Evolutionary conservation across 2,329 filamentous ascomycete species (phyloP).

Genomic region (Aspergillus pseudotamarii): DNA sequence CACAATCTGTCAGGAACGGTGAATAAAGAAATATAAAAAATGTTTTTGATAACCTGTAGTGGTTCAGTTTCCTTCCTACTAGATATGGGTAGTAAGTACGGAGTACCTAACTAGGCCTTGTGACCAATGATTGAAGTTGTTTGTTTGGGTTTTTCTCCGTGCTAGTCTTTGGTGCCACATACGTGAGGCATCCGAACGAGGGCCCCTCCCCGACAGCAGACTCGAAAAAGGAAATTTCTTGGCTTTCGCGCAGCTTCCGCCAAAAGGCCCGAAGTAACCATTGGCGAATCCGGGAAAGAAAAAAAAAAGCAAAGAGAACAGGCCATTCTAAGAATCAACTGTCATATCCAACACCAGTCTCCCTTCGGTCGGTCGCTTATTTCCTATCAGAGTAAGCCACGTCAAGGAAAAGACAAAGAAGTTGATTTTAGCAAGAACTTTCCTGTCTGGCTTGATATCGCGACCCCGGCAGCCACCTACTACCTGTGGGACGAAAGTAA

Average conservation of each 20-base stretch:
- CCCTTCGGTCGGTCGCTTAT: neutral
- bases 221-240: conserved; percentile 7
- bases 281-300: conserved; percentile 3
- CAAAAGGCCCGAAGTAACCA: conserved; percentile 1
- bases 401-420: conserved; percentile 6
- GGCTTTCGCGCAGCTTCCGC: conserved; percentile 8
- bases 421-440: neutral
- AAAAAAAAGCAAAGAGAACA: neutral
- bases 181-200: conserved; percentile 2
- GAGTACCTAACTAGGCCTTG: too few relatives aligned
- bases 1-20: neutral
- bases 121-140: neutral
- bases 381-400: conserved; percentile 13
- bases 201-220: neutral
- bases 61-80: too few relatives aligned
- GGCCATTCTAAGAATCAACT: neutral
- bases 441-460: conserved; percentile 9
- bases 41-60: neutral
- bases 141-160: neutral
- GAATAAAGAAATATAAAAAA: neutral
- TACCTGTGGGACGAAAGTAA: conserved; percentile 4
- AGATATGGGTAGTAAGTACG: too few relatives aligned
- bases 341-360: neutral
- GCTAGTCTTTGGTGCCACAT: neutral
- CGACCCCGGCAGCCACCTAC: conserved; percentile 6